Percentiles rank a stretch among this genome's conserved stretches.
Conservation (phyloP, 768 basidiomycete species). For the Cystofilobasidium capitatum region DNA sequence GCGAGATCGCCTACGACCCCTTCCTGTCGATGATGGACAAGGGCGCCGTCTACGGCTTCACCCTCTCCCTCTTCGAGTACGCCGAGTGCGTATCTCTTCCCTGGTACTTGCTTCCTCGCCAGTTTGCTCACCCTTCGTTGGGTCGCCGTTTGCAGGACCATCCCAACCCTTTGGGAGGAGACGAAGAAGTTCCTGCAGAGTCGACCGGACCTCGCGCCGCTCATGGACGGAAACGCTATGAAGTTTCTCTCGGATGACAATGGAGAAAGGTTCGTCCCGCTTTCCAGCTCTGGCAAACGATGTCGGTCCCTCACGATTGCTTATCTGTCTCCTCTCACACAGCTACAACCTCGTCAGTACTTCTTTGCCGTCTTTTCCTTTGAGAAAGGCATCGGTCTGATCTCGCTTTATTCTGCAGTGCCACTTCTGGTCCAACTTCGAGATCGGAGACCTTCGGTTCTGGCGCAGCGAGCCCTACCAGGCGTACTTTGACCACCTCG, state of each 20-base stretch:
- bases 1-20: conserved; percentile 59
- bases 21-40: conserved; percentile 71
- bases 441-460: conserved; percentile 59
- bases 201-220: conserved; percentile 24
- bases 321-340: not conserved
- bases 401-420: too few relatives aligned
- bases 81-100: conserved; percentile 42
- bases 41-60: conserved; percentile 76
- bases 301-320: not conserved
- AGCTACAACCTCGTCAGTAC: not conserved
- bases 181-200: conserved; percentile 46
- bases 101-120: not conserved
- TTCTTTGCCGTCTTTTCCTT: not conserved
- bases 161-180: conserved; percentile 65
- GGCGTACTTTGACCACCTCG: conserved; percentile 73
- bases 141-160: conserved; percentile 45
- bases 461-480: conserved; percentile 75
- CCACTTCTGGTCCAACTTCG: conserved; percentile 86
- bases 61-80: conserved; percentile 68
- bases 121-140: not conserved
- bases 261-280: conserved; percentile 48
- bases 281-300: not conserved
- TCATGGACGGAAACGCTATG: conserved; percentile 54
- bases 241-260: conserved; percentile 64
- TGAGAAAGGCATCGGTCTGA: too few relatives aligned